These are phyloP conservation scores for Apiospora malaysiana DNA, from an alignment of 2,329 filamentous ascomycete genomes.

Conservation along the genomic window DNA sequence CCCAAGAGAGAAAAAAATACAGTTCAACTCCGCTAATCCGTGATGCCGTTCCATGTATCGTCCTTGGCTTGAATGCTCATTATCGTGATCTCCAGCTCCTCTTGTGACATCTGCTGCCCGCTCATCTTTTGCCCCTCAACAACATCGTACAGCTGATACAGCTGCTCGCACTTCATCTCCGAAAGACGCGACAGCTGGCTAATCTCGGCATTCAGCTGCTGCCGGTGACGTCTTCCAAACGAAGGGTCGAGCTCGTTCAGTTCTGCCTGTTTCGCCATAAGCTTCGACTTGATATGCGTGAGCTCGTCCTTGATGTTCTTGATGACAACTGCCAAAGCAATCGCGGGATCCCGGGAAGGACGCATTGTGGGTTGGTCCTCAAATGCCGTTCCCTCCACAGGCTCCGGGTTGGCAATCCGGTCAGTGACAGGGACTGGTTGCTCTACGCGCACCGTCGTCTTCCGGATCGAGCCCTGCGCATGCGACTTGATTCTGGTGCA, in stretches of 20 bases:
- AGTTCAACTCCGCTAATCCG: slow-evolving; percentile 29
- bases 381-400: slow-evolving; percentile 35
- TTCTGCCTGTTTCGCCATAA: slow-evolving; percentile 64
- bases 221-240: slow-evolving; percentile 68
- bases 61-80: slow-evolving; percentile 51
- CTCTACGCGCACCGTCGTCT: slow-evolving; percentile 63
- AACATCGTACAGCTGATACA: slow-evolving; percentile 85
- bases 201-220: slow-evolving; percentile 65
- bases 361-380: slow-evolving; percentile 66
- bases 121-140: slow-evolving; percentile 77
- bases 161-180: slow-evolving; percentile 77
- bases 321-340: slow-evolving; percentile 81
- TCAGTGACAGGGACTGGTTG: slow-evolving; percentile 72
- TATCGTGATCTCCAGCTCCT: slow-evolving; percentile 69
- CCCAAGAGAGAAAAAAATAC: neutral
- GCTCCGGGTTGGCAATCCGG: slow-evolving; percentile 54
- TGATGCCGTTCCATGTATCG: slow-evolving; percentile 38
- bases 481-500: slow-evolving; percentile 59
- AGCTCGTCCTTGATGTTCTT: slow-evolving; percentile 84
- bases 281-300: slow-evolving; percentile 73
- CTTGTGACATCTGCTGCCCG: slow-evolving; percentile 66
- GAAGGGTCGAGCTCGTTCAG: slow-evolving; percentile 73
- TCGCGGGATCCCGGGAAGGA: slow-evolving; percentile 70
- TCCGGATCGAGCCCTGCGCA: slow-evolving; percentile 53
- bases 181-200: slow-evolving; percentile 66